These are phyloP conservation scores for Polyporus arcularius DNA, from an alignment of 768 basidiomycete genomes.

Conservation along the genomic window DNA sequence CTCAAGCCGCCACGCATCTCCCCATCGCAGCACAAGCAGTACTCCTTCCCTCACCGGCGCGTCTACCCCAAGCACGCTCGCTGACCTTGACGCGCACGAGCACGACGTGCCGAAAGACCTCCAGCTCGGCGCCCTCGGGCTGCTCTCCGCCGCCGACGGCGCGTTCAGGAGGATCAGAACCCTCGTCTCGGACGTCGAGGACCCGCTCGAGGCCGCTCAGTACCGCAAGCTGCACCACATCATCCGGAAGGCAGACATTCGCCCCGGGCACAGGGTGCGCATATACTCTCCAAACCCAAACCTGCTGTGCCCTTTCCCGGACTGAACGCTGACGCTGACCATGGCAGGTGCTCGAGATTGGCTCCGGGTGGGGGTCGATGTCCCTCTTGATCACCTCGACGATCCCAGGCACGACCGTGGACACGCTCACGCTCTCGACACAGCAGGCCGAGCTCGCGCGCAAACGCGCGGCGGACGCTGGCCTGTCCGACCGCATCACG, in stretches of 20 bases:
- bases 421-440: slow-evolving; percentile 71
- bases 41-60: slow-evolving; percentile 15
- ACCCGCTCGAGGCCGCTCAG: slow-evolving; percentile 28
- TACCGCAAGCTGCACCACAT: slow-evolving; percentile 65
- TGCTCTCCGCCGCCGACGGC: not conserved
- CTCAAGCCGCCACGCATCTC: not conserved
- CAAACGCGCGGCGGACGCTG: slow-evolving; percentile 53
- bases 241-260: slow-evolving; percentile 63
- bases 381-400: slow-evolving; percentile 61
- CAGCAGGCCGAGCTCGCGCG: slow-evolving; percentile 64
- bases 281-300: not conserved
- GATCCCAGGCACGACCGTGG: slow-evolving; percentile 57
- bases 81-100: slow-evolving; percentile 9
- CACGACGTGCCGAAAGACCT: slow-evolving; percentile 6
- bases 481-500: slow-evolving; percentile 50
- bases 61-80: slow-evolving; percentile 11
- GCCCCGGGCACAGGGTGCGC: slow-evolving; percentile 42
- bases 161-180: not conserved
- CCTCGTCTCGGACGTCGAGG: not conserved
- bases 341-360: slow-evolving; percentile 63
- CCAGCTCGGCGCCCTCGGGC: not conserved
- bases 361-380: slow-evolving; percentile 79
- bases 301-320: not conserved
- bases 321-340: not conserved
- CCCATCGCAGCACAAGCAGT: not conserved